Base-by-base conservation (phyloP, 225 moss, liverwort and hornwort species). In the Physcomitrellopsis africana region DNA sequence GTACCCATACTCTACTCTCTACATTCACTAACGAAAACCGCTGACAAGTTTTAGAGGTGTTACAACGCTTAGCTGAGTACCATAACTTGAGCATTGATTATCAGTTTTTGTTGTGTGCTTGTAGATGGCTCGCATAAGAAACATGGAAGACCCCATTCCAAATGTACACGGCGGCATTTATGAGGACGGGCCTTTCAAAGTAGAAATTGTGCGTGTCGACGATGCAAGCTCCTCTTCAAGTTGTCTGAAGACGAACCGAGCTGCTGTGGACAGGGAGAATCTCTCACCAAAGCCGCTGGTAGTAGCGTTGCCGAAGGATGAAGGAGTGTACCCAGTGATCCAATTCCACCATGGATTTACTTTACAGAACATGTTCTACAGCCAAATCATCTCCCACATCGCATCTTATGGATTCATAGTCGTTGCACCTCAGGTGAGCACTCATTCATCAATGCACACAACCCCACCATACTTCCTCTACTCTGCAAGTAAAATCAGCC, bases 391-490 rank as follows among this genome's bases (percentile, higher is more conserved):
- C 37, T 47, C 84, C 23, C 95, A 93, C 54, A 75, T 96, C 11
- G 92, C 93, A 0, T 93, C 95, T 9, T 66, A 93, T 56, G 95
- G 95, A 22, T 96, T 88, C 82, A 84, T 93, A 55, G 87, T 88
- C n/a, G 90, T 93, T 54, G 95, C 93, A 22, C 95, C 95, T 15
- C 93, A 93, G 90, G 95, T 95, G 70, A 67, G 68, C 51, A 22
- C 10, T 7, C 32, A 37, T 37, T 37, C 4, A 65, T 78, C 8
- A 0, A 16, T n/a, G 0, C 3, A 57, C 56, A 2, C 45, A 1
- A 22, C n/a, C 7, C n/a, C 17, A 14, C 44, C 17, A 16, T 1
- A 11, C 17, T 0, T 29, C 29, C 16, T 15, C 8, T 8, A 27
- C 1, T 12, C 17, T 51, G 51, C 12, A 13, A 16, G 12, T 51